Conservation (phyloP, 345 rosid genomes). For the Salix exigua region DNA sequence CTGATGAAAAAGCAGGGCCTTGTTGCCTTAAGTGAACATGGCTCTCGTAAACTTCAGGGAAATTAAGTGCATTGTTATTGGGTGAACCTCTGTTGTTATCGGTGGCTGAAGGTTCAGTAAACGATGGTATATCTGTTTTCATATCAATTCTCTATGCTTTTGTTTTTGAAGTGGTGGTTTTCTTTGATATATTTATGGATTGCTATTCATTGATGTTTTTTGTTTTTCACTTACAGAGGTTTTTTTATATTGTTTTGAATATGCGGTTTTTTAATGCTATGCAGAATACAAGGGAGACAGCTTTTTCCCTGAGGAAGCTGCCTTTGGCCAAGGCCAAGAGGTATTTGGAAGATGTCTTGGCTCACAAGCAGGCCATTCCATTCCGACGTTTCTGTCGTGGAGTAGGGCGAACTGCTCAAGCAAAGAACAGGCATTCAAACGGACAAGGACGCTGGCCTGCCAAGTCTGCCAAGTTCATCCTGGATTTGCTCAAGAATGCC, state of each 20-base stretch:
- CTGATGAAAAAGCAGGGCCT: slow-evolving; percentile 39
- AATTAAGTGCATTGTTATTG: slow-evolving; percentile 44
- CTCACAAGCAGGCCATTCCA: slow-evolving; percentile 99
- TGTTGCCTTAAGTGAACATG: slow-evolving; percentile 30
- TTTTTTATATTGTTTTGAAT: not conserved
- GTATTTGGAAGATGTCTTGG: slow-evolving; percentile 91
- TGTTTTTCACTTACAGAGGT: not conserved
- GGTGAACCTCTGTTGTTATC: slow-evolving; percentile 45
- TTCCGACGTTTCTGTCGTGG: slow-evolving; percentile 92
- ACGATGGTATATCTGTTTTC: slow-evolving; percentile 25
- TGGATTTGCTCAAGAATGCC: slow-evolving; percentile 89
- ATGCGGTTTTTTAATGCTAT: not conserved
- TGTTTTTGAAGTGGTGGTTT: not conserved
- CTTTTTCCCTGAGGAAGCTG: slow-evolving; percentile 75
- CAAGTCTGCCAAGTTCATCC: slow-evolving; percentile 79
- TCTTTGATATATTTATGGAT: not conserved
- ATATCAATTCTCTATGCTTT: not conserved
- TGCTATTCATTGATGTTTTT: not conserved
- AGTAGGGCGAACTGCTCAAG: slow-evolving; percentile 99
- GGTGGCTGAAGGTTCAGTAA: slow-evolving; percentile 49
- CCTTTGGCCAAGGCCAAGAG: slow-evolving; percentile 90
- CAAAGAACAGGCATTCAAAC: slow-evolving; percentile 91
- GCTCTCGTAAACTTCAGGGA: slow-evolving; percentile 32
- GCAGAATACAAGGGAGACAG: slow-evolving; percentile 94
- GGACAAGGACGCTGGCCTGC: slow-evolving; percentile 99